These are phyloP conservation scores for Brachypodium distachyon DNA, from an alignment of 202 grass and related monocot species.

Conservation along the genomic window DNA sequence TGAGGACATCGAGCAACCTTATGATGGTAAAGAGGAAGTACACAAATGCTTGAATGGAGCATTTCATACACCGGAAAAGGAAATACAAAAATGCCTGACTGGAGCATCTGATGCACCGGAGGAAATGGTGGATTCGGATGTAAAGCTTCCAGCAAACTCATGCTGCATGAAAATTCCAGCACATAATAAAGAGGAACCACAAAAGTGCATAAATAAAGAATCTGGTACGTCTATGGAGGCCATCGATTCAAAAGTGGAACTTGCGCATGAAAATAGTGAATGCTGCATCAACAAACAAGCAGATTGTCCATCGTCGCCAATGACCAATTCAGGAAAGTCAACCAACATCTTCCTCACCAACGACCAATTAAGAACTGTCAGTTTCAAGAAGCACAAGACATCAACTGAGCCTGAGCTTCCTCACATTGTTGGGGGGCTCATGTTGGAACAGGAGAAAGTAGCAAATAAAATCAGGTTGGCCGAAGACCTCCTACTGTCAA, in stretches of 20 bases:
- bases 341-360: neutral
- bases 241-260: neutral
- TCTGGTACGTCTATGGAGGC: neutral
- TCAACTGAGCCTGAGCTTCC: neutral
- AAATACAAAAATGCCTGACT: slow-evolving; percentile 1
- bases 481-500: neutral
- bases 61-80: neutral
- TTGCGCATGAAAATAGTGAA: neutral
- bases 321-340: neutral
- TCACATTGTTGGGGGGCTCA: neutral
- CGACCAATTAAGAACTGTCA: neutral
- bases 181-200: neutral
- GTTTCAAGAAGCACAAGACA: neutral
- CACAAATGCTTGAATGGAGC: neutral
- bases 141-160: neutral
- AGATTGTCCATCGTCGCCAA: neutral
- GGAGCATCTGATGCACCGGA: neutral
- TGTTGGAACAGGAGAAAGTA: slow-evolving; percentile 18
- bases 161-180: neutral
- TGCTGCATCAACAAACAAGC: neutral
- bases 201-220: neutral
- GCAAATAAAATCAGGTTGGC: slow-evolving; percentile 16
- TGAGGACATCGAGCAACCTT: slow-evolving; percentile 7
- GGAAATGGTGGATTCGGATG: neutral
- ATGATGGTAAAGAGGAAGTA: neutral